Conservation (phyloP, 148 eudicot genomes). For the Beta vulgaris region DNA sequence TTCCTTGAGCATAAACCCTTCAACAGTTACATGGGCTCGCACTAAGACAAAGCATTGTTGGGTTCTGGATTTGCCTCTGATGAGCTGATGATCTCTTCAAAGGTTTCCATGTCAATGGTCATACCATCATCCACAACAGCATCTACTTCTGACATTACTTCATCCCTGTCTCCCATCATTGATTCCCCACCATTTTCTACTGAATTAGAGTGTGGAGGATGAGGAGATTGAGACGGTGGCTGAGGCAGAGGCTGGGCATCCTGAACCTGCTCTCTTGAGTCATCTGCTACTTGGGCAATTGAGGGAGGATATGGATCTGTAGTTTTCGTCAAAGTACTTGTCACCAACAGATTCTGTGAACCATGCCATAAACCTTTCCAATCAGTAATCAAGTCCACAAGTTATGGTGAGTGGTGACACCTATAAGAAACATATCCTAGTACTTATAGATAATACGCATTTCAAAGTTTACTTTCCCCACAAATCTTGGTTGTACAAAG, state of each 20-base stretch:
- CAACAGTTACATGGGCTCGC: neutral
- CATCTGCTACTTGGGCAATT: constrained; percentile 33
- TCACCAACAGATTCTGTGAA: constrained; percentile 69
- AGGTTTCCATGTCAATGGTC: constrained; percentile 51
- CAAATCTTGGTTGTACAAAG: neutral
- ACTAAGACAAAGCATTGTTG: constrained; percentile 27
- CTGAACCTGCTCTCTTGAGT: constrained; percentile 32
- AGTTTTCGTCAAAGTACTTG: constrained; percentile 60
- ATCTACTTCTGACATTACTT: constrained; percentile 60
- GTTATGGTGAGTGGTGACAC: neutral
- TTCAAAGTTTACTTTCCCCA: too few relatives aligned
- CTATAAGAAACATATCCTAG: too few relatives aligned
- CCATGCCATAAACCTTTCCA: neutral
- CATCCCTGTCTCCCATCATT: constrained; percentile 44
- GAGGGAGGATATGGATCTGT: constrained; percentile 51
- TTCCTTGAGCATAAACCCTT: neutral
- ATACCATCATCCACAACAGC: constrained; percentile 44
- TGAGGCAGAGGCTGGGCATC: constrained; percentile 8
- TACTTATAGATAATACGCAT: too few relatives aligned
- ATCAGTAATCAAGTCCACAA: constrained; percentile 2
- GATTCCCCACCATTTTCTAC: constrained; percentile 55
- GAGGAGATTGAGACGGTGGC: constrained; percentile 4
- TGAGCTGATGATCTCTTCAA: constrained; percentile 49
- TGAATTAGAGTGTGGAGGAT: constrained; percentile 26
- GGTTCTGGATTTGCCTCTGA: constrained; percentile 43